Evolutionary conservation across 768 basidiomycete genomes (phyloP), one percentile per base, ranked within the genome.

Genomic region (Xerocomellus chrysenteron): DNA sequence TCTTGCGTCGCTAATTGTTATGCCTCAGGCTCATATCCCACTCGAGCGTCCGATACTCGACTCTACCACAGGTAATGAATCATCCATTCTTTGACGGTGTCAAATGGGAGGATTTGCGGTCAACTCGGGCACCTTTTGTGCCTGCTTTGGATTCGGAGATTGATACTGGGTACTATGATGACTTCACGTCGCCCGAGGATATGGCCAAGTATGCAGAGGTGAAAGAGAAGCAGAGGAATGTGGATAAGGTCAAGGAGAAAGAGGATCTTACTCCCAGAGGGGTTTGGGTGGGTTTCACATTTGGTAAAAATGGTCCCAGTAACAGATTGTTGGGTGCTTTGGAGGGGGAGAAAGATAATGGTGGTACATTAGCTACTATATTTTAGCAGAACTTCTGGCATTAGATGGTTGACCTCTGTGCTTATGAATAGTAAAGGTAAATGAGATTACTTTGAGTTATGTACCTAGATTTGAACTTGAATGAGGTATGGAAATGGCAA

Each of bases 201-300:
- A 98, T 98, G 95, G 94, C 92, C 48, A 98, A 98, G 76, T 98
- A 98, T 68, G 93, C 95, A 12, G 96, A 99, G 72, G 97, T 99
- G 8, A 85, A 90, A 73, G 97, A 97, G 78, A 99, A 98, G 75
- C 94, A 98, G 75, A 78, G 76, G 66, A 95, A 98, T 68, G 95
- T 99, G 26, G 96, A 96, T 26, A 82, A 82, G 54, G 91, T 98
- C 17, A 85, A 82, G 72, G 96, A 98, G 77, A 90, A 90, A 71
- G 92, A 91, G 4, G 91, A 92, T 56, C 71, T 79, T 4, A 75
- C 81, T 63, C 71, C 79, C 2, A 76, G 92, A 47, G 92, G 92
- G 5, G 89, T 93, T 42, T 93, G 92, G 92, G 92, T 92, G 51
- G 92, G 92, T 4, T 94, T 94, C 65, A 93, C 92, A 3, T 94